Base-by-base conservation (phyloP, 176 grass and related monocot genomes). In the Musa itinerans region DNA sequence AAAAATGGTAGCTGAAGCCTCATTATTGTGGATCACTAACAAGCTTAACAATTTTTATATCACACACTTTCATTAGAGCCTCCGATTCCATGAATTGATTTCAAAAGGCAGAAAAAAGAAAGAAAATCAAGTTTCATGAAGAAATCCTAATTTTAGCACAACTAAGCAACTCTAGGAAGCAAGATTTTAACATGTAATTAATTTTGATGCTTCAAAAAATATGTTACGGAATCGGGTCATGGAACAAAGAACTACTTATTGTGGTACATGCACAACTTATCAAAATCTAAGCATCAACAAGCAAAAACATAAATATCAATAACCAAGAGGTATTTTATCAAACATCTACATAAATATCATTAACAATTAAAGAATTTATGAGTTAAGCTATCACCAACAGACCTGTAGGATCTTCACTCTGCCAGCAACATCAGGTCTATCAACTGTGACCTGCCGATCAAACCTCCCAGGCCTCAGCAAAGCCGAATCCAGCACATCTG, bases 391-490 rank as follows among this genome's bases (percentile, higher is more conserved):
- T 1, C 2, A 19, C 5, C 5, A 3, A 14, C 20, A 58, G 9
- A 97, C 94, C 90, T 89, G 87, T 16, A 98, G 87, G 77, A 98
- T 98, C 80, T 17, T 93, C 72, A 98, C 86, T 14, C 95, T 89
- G 0, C 95, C 95, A 0, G 95, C 95, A 0, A 98, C 95, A 84
- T 98, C 95, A 23, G 95, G 94, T 1, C 95, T 81, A 58, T 98
- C 95, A 8, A 98, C 95, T 2, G 88, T 98, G 67, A 98, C 95
- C 82, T 98, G 95, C 51, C 95, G 80, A 85, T 98, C 95, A 1
- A 98, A 98, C 75, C 95, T 64, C 10, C 95, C 95, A 1, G 94
- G 95, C 52, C 95, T 74, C 0, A 98, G 78, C 57, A 98, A 78
- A 8, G 95, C 95, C 0, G 90, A 72, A 68, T 98, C 95, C 0